Evolutionary conservation across 2,329 filamentous ascomycete genomes (phyloP), one percentile per base, ranked within the genome.

Genomic region (Ophiocordyceps camponoti-leonardi): DNA sequence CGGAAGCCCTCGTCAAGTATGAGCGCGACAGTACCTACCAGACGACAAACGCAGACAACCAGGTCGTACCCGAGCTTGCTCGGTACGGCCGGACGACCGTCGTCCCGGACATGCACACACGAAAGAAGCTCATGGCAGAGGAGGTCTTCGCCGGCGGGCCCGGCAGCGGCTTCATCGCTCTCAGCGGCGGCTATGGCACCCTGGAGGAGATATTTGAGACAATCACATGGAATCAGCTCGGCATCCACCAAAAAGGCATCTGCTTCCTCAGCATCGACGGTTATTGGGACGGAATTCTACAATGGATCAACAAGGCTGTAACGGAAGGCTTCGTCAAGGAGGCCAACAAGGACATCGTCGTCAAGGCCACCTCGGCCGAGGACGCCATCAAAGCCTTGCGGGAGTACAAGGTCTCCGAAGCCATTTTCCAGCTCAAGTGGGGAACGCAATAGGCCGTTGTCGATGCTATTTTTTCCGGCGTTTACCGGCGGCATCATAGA

Each of bases 141-240:
- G 83, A 90, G 61, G 87, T 96, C 16, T 74, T 93, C 22, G 73
- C 77, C 19, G 86, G 86, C 23, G 88, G 83, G 0, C 78, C 81
- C 0, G 90, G 90, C 1, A 82, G 79, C 47, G 90, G 90, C 13
- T 98, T 98, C 65, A 78, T 98, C 39, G 87, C 87, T 26, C 67
- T 98, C 48, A 78, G 76, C 46, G 90, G 90, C 41, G 92, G 92
- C 1, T 98, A 90, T 62, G 92, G 92, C 19, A 98, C 92, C 2
- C 74, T 96, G 60, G 92, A 98, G 67, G 92, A 98, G 71, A 73
- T 98, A 59, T 87, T 94, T 63, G 86, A 93, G 67, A 78, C 86
- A 2, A 80, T 79, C 23, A 93, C 86, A 12, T 98, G 92, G 88
- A 96, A 95, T 63, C 92, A 96, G 67, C 67, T 98, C 44, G 90